Conservation (phyloP, 352 stramenopile genomes). For the Globisporangium radiosum region DNA sequence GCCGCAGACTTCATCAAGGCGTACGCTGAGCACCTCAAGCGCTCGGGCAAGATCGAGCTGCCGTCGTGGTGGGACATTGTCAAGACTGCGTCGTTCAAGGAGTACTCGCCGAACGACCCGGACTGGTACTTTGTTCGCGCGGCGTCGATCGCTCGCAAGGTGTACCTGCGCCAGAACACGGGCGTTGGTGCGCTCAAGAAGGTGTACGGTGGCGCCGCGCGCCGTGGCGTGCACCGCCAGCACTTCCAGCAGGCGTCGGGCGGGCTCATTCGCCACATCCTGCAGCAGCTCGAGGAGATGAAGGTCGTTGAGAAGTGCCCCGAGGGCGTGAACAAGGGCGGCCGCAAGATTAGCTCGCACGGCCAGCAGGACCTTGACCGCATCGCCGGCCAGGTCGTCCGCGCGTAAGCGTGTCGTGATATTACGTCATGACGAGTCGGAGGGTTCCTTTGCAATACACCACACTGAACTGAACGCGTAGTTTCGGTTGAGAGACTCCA, state of each 20-base stretch:
- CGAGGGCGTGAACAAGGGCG: slow-evolving; percentile 89
- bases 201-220: slow-evolving; percentile 94
- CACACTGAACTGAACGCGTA: slow-evolving; percentile 9
- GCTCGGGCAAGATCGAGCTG: slow-evolving; percentile 98
- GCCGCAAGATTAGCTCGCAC: slow-evolving; percentile 93
- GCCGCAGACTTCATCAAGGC: slow-evolving; percentile 96
- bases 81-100: slow-evolving; percentile 98
- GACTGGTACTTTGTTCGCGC: slow-evolving; percentile 99
- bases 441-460: slow-evolving; percentile 53
- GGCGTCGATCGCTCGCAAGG: slow-evolving; percentile 96
- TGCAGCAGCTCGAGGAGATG: slow-evolving; percentile 97
- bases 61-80: slow-evolving; percentile 97
- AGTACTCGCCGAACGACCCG: slow-evolving; percentile 95
- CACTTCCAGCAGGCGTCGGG: slow-evolving; percentile 94
- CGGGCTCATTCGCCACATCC: slow-evolving; percentile 97
- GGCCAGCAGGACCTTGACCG: slow-evolving; percentile 99
- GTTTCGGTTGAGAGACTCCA: slow-evolving; percentile 12
- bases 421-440: slow-evolving; percentile 3
- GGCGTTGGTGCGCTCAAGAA: slow-evolving; percentile 96
- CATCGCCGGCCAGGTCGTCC: slow-evolving; percentile 94
- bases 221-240: slow-evolving; percentile 91
- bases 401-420: slow-evolving; percentile 49
- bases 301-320: slow-evolving; percentile 96
- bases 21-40: slow-evolving; percentile 99
- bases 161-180: slow-evolving; percentile 97